phyloP scores from a whole-genome alignment of 1,284 basidiomycete species.

The Thelephora terrestris region DNA sequence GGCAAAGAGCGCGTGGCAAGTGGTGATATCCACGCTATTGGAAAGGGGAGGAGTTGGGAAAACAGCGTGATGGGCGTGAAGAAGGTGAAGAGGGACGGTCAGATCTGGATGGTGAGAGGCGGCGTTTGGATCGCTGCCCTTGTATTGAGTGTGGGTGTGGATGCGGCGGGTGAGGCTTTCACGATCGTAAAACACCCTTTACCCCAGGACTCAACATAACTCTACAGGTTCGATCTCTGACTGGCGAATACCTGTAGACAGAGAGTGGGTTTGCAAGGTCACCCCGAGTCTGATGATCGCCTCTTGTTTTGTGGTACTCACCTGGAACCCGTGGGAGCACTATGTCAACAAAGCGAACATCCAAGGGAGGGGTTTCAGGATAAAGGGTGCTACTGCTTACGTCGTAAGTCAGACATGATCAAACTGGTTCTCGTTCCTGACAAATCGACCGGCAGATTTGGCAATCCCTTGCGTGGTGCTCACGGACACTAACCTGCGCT shows the following conservation, averaged over 20 bases:
- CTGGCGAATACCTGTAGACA: constrained; percentile 28
- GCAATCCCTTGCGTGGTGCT: constrained; percentile 48
- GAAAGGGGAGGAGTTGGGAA: constrained; percentile 17
- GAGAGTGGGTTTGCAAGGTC: too few relatives aligned
- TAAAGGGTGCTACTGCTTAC: constrained; percentile 51
- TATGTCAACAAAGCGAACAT: constrained; percentile 43
- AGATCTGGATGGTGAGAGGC: constrained; percentile 55
- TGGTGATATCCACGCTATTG: constrained; percentile 28
- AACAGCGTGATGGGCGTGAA: constrained; percentile 8
- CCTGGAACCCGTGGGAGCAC: constrained; percentile 73
- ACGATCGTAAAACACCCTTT: too few relatives aligned
- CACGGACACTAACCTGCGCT: constrained; percentile 41
- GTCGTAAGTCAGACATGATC: constrained; percentile 34
- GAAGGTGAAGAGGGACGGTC: constrained; percentile 33
- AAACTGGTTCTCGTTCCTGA: too few relatives aligned
- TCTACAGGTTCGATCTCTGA: constrained; percentile 11
- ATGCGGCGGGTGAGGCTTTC: constrained; percentile 34
- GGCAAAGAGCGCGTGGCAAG: constrained; percentile 31
- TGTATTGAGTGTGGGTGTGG: constrained; percentile 30
- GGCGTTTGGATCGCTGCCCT: constrained; percentile 45
- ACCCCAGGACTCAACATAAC: constrained; percentile 12
- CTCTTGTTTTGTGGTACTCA: constrained; percentile 54
- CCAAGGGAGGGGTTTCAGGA: constrained; percentile 58
- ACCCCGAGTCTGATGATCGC: constrained; percentile 18
- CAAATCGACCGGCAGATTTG: constrained; percentile 29